Evolutionary conservation across 441 rosid species (phyloP).

Genomic region (Brassica hybrid): DNA sequence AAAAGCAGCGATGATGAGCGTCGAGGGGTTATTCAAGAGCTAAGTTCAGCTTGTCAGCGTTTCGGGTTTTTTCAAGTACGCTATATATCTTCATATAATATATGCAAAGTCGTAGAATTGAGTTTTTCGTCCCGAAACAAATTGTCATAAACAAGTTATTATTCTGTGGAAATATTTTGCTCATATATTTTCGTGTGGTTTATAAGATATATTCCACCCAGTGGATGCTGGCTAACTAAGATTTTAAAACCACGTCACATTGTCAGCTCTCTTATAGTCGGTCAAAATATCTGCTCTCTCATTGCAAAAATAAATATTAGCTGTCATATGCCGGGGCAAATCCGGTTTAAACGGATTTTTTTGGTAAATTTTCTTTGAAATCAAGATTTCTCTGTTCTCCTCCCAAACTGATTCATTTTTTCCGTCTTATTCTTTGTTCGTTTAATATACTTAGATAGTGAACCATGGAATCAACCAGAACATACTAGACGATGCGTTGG

Average conservation of each 20-base stretch:
- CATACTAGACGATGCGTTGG: slow-evolving; percentile 56
- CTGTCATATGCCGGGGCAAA: not conserved
- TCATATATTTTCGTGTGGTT: no score
- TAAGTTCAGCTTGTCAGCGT: slow-evolving; percentile 52
- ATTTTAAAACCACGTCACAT: no score
- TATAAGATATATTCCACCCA: no score
- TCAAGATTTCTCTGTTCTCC: slow-evolving; percentile 17
- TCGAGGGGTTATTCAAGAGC: slow-evolving; percentile 43
- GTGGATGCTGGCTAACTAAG: no score
- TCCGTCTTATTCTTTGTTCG: not conserved
- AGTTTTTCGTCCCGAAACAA: not conserved
- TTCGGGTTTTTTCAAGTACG: slow-evolving; percentile 66
- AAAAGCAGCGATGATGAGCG: slow-evolving; percentile 41
- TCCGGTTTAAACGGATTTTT: slow-evolving; percentile 1
- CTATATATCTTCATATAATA: slow-evolving; percentile 6
- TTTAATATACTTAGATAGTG: slow-evolving; percentile 46
- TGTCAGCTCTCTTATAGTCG: not conserved
- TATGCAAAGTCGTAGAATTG: not conserved
- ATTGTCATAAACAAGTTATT: not conserved
- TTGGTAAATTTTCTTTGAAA: not conserved
- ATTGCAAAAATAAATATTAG: not conserved
- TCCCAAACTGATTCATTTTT: not conserved
- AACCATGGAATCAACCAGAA: slow-evolving; percentile 63
- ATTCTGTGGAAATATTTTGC: no score
- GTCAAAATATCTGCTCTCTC: not conserved